Evolutionary conservation across 768 basidiomycete species (phyloP).

Genomic region (Boletus pseudopeckii): DNA sequence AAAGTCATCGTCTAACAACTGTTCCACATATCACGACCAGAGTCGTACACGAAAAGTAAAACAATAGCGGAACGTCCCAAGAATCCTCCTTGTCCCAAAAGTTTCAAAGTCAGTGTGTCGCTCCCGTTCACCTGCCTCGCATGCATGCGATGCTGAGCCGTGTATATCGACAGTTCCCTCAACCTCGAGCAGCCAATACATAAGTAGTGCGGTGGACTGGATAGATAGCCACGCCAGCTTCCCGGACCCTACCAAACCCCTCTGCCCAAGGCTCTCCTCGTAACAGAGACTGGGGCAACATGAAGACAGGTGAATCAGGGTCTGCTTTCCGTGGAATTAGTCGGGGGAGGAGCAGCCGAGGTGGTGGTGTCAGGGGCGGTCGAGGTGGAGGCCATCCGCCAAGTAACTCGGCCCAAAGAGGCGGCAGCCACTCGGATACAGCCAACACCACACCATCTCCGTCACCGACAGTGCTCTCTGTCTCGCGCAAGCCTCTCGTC

Average conservation of each 20-base stretch:
- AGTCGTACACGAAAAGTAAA: background rate
- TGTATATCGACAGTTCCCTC: slow-evolving; percentile 6
- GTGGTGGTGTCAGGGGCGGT: slow-evolving; percentile 22
- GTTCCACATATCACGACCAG: background rate
- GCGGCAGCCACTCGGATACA: slow-evolving; percentile 21
- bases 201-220: background rate
- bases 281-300: slow-evolving; percentile 40
- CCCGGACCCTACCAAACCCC: slow-evolving; percentile 26
- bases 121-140: background rate
- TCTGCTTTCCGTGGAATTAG: slow-evolving; percentile 45
- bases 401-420: slow-evolving; percentile 19
- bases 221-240: slow-evolving; percentile 44
- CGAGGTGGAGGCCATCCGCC: slow-evolving; percentile 31
- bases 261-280: slow-evolving; percentile 31
- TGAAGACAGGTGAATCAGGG: slow-evolving; percentile 42
- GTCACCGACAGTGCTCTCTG: slow-evolving; percentile 10
- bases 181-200: slow-evolving; percentile 1
- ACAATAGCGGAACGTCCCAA: background rate
- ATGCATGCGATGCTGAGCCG: slow-evolving; percentile 11
- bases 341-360: slow-evolving; percentile 37
- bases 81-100: background rate
- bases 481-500: slow-evolving; percentile 16
- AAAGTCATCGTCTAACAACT: background rate
- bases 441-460: slow-evolving; percentile 19
- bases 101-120: slow-evolving; percentile 19